phyloP scores from a whole-genome alignment of 805 yeast species.

The Myxozyma kluyveri region DNA sequence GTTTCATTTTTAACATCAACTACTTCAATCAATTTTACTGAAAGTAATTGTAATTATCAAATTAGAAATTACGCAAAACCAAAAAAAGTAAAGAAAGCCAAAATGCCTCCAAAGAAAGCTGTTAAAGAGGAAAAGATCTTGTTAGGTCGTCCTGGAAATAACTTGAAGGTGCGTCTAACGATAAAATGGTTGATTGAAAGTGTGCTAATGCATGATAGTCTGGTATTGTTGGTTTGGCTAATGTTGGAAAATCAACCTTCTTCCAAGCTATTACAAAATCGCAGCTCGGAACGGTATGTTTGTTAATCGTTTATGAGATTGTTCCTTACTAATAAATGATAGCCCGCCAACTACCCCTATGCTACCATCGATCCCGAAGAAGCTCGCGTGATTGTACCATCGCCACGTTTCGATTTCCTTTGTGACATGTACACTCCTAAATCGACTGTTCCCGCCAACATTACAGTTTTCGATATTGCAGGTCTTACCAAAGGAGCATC shows the following conservation, averaged over 20 bases:
- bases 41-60: too few relatives aligned
- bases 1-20: too few relatives aligned
- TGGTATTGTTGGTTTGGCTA: slow-evolving; percentile 95
- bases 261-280: slow-evolving; percentile 95
- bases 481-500: slow-evolving; percentile 78
- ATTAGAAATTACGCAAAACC: slow-evolving; percentile 18
- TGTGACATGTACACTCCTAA: slow-evolving; percentile 74
- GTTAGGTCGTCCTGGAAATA: slow-evolving; percentile 80
- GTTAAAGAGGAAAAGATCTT: slow-evolving; percentile 68
- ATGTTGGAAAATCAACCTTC: slow-evolving; percentile 93
- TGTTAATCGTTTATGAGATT: not conserved
- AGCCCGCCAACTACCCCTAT: slow-evolving; percentile 96
- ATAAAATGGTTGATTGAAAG: not conserved
- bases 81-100: slow-evolving; percentile 29
- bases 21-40: too few relatives aligned
- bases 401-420: slow-evolving; percentile 78
- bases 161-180: slow-evolving; percentile 46
- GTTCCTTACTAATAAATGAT: not conserved
- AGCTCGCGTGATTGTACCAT: slow-evolving; percentile 92
- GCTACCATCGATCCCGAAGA: slow-evolving; percentile 99
- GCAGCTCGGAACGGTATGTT: slow-evolving; percentile 65
- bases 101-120: slow-evolving; percentile 75
- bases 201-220: slow-evolving; percentile 34
- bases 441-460: slow-evolving; percentile 72
- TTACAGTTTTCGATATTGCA: slow-evolving; percentile 95